Percentiles rank a stretch among this genome's conserved stretches.
These are phyloP conservation scores for Pythium monospermum DNA, from an alignment of 352 stramenopile genomes.

Conservation along the genomic window DNA sequence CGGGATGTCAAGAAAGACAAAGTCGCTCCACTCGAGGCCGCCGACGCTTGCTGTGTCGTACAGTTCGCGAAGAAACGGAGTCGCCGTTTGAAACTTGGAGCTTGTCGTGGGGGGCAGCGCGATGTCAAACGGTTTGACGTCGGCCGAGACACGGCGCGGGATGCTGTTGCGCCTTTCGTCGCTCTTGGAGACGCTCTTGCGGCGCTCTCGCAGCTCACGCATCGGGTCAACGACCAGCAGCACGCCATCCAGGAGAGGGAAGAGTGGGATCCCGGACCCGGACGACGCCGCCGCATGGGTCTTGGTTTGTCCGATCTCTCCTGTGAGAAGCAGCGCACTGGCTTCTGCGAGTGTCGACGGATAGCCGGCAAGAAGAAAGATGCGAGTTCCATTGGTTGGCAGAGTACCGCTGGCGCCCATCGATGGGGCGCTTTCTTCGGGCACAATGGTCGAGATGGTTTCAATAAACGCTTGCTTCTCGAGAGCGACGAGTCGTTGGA, in stretches of 20 bases:
- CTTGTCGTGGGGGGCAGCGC: not conserved
- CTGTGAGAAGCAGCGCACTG: constrained; percentile 33
- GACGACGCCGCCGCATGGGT: not conserved
- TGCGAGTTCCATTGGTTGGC: constrained; percentile 13
- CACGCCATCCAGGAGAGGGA: constrained; percentile 57
- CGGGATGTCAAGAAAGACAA: constrained; percentile 50
- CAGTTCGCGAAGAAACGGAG: constrained; percentile 32
- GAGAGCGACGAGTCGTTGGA: constrained; percentile 40
- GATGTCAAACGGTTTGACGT: constrained; percentile 2
- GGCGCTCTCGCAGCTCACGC: constrained; percentile 24
- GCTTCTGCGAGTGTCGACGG: constrained; percentile 44
- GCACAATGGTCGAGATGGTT: not conserved
- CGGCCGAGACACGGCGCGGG: constrained; percentile 1
- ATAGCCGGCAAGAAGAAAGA: constrained; percentile 65
- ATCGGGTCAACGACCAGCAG: constrained; percentile 36
- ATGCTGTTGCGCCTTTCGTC: constrained; percentile 18
- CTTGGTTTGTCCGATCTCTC: constrained; percentile 19
- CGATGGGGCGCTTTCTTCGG: not conserved
- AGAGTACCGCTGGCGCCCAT: not conserved
- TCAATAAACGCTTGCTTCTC: constrained; percentile 38
- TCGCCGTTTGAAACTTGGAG: constrained; percentile 39
- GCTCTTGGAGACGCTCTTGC: constrained; percentile 24
- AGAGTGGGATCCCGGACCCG: constrained; percentile 31
- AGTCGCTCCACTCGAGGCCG: constrained; percentile 72
- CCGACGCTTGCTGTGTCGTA: constrained; percentile 35